These are phyloP conservation scores for Mycosphaerella arachidis DNA, from an alignment of 2,329 filamentous ascomycete genomes.

Conservation along the genomic window DNA sequence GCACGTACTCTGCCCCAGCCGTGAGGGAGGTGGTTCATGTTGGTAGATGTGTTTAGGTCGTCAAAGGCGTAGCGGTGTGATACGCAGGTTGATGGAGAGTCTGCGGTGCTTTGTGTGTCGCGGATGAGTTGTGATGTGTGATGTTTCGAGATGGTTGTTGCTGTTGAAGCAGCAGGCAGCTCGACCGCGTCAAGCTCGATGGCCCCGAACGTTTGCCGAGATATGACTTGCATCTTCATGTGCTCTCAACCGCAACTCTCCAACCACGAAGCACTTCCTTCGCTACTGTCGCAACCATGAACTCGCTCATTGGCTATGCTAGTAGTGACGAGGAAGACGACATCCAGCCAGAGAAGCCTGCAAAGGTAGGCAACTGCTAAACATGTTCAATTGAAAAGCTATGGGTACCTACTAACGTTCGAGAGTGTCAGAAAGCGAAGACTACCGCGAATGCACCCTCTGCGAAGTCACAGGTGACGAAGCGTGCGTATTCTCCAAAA, in stretches of 20 bases:
- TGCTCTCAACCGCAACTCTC: background rate
- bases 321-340: slow-evolving; percentile 45
- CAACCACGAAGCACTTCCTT: background rate
- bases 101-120: background rate
- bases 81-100: background rate
- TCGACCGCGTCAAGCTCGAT: slow-evolving; percentile 1
- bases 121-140: background rate
- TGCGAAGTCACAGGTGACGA: background rate
- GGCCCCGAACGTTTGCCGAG: slow-evolving; percentile 1
- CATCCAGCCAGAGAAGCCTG: slow-evolving; percentile 25
- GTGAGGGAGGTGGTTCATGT: slow-evolving; percentile 63
- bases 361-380: slow-evolving; percentile 38
- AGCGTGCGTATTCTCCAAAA: background rate
- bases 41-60: slow-evolving; percentile 20
- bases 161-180: slow-evolving; percentile 2
- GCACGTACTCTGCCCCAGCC: slow-evolving; percentile 60
- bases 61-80: background rate
- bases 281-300: slow-evolving; percentile 19
- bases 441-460: slow-evolving; percentile 11
- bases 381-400: slow-evolving; percentile 21
- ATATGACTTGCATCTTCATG: background rate
- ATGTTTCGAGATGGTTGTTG: background rate
- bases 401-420: slow-evolving; percentile 46
- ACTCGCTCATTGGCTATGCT: slow-evolving; percentile 40
- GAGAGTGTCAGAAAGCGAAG: slow-evolving; percentile 28